Percentiles rank a stretch among this genome's conserved stretches.
Conservation (phyloP, 352 stramenopile species). For the Globisporangium spinosum region DNA sequence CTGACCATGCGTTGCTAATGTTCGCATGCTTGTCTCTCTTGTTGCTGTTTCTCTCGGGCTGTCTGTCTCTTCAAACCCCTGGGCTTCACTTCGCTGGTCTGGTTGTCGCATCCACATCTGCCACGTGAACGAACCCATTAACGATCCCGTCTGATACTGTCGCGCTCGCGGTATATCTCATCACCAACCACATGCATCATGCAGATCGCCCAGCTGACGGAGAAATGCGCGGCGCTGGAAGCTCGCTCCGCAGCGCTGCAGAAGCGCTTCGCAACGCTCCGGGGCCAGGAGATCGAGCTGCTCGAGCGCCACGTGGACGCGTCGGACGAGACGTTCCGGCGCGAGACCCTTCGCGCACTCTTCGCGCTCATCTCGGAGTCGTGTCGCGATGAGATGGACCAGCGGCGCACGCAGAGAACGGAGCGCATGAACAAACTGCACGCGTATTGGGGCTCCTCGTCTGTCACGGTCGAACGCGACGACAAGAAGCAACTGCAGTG, state of each 20-base stretch:
- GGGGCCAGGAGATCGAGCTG: slow-evolving; percentile 39
- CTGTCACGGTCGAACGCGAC: slow-evolving; percentile 43
- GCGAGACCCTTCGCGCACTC: slow-evolving; percentile 25
- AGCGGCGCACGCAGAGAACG: slow-evolving; percentile 20
- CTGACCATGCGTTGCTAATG: neutral
- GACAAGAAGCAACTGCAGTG: slow-evolving; percentile 28
- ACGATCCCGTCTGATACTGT: neutral
- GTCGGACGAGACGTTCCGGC: slow-evolving; percentile 21
- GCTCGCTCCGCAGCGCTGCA: slow-evolving; percentile 32
- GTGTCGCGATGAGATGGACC: slow-evolving; percentile 31
- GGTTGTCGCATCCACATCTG: neutral
- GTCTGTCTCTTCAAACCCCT: neutral
- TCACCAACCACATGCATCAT: neutral
- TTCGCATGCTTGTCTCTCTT: neutral
- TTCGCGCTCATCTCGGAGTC: slow-evolving; percentile 21
- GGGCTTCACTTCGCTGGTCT: neutral
- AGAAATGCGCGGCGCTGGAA: slow-evolving; percentile 41
- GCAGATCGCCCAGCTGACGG: slow-evolving; percentile 41
- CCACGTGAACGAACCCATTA: neutral
- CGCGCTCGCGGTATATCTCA: neutral
- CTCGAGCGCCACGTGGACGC: slow-evolving; percentile 27
- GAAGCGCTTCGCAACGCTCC: slow-evolving; percentile 13
- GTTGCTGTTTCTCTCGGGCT: neutral
- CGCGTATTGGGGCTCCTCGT: slow-evolving; percentile 63
- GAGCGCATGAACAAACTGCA: slow-evolving; percentile 44